Percentiles rank a stretch among this genome's conserved stretches.
phyloP scores from a whole-genome alignment of 257 asterid genomes.

The Rehmannia glutinosa region DNA sequence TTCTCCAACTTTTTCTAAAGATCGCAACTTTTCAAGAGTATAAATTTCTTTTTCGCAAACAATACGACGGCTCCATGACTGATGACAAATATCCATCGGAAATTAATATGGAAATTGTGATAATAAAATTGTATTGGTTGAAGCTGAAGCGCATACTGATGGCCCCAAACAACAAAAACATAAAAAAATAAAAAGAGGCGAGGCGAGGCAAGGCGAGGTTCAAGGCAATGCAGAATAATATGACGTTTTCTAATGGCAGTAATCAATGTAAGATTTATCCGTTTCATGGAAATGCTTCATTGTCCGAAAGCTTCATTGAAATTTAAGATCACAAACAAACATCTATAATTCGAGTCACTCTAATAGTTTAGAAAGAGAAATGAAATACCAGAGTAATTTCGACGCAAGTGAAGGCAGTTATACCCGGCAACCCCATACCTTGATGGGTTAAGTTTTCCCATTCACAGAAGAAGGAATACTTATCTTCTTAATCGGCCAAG shows the following conservation, averaged over 20 bases:
- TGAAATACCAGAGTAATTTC: neutral
- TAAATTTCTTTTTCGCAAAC: too few relatives aligned
- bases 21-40: too few relatives aligned
- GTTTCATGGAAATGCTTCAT: neutral
- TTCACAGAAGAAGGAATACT: constrained; percentile 13
- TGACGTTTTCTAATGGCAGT: too few relatives aligned
- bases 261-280: neutral
- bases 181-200: too few relatives aligned
- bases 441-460: constrained; percentile 18
- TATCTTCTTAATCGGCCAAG: constrained; percentile 64
- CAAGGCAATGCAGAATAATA: neutral
- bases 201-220: neutral
- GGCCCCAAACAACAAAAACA: neutral
- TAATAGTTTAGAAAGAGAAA: neutral
- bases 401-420: neutral
- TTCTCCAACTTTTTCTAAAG: too few relatives aligned
- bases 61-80: too few relatives aligned
- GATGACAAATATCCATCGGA: too few relatives aligned
- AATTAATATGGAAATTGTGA: neutral
- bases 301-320: neutral
- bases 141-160: neutral
- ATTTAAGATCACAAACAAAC: neutral
- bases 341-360: neutral
- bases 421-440: neutral
- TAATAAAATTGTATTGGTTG: neutral